phyloP scores from a whole-genome alignment of 176 grass and related monocot species.

The Bolboschoenus planiculmis region DNA sequence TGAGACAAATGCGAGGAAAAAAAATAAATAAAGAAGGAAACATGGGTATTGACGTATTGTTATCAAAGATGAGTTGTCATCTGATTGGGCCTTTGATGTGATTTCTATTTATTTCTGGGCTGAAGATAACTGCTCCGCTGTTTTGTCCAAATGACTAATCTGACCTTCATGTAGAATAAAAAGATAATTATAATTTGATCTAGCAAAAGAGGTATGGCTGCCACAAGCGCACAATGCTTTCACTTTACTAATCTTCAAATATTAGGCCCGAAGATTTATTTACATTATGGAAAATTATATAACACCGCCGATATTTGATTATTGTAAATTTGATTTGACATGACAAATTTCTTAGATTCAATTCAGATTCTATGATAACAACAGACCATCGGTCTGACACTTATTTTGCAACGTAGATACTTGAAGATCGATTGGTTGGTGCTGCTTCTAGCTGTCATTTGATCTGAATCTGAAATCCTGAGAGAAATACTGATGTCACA shows the following conservation, averaged over 20 bases:
- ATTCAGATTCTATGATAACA: not conserved
- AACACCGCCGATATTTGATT: not conserved
- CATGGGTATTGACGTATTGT: not conserved
- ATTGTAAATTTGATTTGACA: not conserved
- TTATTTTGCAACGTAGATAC: not conserved
- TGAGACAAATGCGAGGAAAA: too few species aligned
- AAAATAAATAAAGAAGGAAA: not conserved
- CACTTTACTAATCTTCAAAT: not conserved
- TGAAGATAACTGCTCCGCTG: not conserved
- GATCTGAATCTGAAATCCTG: not conserved
- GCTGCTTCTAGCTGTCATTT: not conserved
- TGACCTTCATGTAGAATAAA: not conserved
- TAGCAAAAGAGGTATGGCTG: not conserved
- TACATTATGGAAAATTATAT: not conserved
- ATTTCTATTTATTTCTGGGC: not conserved
- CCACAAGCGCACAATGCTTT: not conserved
- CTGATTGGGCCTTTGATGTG: not conserved
- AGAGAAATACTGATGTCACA: not conserved
- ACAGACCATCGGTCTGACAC: not conserved
- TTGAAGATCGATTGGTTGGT: not conserved
- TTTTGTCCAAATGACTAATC: not conserved
- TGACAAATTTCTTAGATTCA: not conserved
- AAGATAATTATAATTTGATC: not conserved
- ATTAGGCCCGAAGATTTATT: not conserved
- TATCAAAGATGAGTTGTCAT: not conserved